These are phyloP conservation scores for Saccharomyces hybrid DNA, from an alignment of 1,139 yeast genomes.

Conservation along the genomic window DNA sequence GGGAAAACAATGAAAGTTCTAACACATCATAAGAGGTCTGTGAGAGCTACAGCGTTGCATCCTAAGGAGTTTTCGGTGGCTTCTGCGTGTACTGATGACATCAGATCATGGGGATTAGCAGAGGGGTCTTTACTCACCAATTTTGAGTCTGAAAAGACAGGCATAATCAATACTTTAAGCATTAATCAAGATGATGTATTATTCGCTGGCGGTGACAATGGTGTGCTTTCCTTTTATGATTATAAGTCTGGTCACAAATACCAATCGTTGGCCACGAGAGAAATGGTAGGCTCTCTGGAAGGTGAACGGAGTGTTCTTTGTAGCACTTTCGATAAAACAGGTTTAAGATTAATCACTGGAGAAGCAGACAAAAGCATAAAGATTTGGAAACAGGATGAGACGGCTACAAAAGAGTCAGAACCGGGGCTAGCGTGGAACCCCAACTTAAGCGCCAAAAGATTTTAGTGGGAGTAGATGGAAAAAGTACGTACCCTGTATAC, in stretches of 20 bases:
- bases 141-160: constrained; percentile 40
- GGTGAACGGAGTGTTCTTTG: constrained; percentile 65
- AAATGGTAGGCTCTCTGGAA: constrained; percentile 63
- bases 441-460: constrained; percentile 23
- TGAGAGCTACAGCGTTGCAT: constrained; percentile 64
- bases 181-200: constrained; percentile 62
- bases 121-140: constrained; percentile 62
- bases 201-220: constrained; percentile 82
- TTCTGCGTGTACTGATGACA: constrained; percentile 70
- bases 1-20: constrained; percentile 54
- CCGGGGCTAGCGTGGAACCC: constrained; percentile 47
- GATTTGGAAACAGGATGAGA: constrained; percentile 61
- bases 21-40: constrained; percentile 80
- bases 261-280: constrained; percentile 48
- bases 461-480: constrained; percentile 9
- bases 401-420: constrained; percentile 40
- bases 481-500: background rate
- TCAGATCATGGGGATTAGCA: constrained; percentile 80
- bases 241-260: constrained; percentile 61
- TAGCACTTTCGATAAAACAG: constrained; percentile 71
- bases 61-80: constrained; percentile 72
- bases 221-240: constrained; percentile 69
- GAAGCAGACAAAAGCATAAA: constrained; percentile 87
- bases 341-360: constrained; percentile 74
- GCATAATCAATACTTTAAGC: constrained; percentile 62